Percentiles rank a stretch among this genome's conserved stretches.
These are phyloP conservation scores for Leccinum pallidistipes DNA, from an alignment of 1,284 basidiomycete species.

Conservation along the genomic window DNA sequence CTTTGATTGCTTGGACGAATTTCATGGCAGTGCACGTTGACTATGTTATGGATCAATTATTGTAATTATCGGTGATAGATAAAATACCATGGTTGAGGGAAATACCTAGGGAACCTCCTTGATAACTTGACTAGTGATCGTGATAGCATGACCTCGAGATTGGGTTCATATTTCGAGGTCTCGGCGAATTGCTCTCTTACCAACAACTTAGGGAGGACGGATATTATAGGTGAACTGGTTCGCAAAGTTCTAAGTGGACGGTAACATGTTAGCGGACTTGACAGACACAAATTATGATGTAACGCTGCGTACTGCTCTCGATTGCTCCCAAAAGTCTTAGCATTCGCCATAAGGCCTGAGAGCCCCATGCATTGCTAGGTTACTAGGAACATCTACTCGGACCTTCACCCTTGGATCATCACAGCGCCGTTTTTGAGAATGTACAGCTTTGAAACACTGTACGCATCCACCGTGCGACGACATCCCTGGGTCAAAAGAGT, in stretches of 20 bases:
- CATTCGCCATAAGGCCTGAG: no score
- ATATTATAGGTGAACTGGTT: no score
- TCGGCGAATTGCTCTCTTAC: not conserved
- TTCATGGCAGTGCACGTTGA: not conserved
- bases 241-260: no score
- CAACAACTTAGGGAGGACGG: not conserved
- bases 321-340: no score
- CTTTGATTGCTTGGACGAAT: not conserved
- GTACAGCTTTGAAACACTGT: not conserved
- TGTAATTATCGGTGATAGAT: not conserved
- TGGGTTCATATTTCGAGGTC: not conserved
- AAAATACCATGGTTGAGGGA: not conserved
- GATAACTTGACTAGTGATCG: not conserved
- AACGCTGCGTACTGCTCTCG: not conserved
- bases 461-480: no score
- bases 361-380: not conserved
- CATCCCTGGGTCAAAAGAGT: not conserved
- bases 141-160: not conserved
- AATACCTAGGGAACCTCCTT: not conserved
- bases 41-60: not conserved
- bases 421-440: not conserved
- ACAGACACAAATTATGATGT: no score
- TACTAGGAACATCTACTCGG: no score
- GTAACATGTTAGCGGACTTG: no score
- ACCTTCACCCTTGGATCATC: not conserved